These are phyloP conservation scores for Tetradesmus lagerheimii DNA, from an alignment of 139 green algal species.

Conservation along the genomic window DNA sequence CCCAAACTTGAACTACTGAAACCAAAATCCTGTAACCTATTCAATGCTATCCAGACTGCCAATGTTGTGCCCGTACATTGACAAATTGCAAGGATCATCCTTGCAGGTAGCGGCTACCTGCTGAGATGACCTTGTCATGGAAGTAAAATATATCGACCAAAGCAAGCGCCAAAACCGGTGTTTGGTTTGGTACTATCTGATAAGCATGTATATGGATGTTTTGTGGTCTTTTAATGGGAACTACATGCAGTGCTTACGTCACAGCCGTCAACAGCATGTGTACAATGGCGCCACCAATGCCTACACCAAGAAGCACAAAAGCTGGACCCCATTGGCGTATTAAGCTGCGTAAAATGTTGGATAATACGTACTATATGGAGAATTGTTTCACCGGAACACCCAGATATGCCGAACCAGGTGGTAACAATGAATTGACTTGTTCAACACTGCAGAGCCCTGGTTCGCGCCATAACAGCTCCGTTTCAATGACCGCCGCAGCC, in stretches of 20 bases:
- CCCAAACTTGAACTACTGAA: too few relatives aligned
- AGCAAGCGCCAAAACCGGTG: too few relatives aligned
- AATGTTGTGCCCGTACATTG: too few relatives aligned
- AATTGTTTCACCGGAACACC: neutral
- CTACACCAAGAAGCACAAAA: neutral
- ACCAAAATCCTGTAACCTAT: too few relatives aligned
- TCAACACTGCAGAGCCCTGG: neutral
- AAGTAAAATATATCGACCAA: too few relatives aligned
- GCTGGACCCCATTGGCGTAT: neutral
- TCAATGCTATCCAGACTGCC: too few relatives aligned
- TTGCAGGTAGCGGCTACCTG: too few relatives aligned
- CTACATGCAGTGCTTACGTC: neutral
- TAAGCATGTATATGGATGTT: neutral
- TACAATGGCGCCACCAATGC: neutral
- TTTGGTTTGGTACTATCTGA: neutral
- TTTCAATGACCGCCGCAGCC: neutral
- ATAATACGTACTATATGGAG: too few relatives aligned
- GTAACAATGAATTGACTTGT: neutral
- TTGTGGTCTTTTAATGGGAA: neutral
- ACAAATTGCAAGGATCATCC: too few relatives aligned
- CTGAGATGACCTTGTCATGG: too few relatives aligned
- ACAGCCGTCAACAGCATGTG: neutral
- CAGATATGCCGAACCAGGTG: neutral
- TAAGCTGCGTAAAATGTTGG: neutral
- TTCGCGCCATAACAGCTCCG: neutral